Conservation (phyloP, 192 early-diverging fungal genomes). For the Coemansia erecta region DNA sequence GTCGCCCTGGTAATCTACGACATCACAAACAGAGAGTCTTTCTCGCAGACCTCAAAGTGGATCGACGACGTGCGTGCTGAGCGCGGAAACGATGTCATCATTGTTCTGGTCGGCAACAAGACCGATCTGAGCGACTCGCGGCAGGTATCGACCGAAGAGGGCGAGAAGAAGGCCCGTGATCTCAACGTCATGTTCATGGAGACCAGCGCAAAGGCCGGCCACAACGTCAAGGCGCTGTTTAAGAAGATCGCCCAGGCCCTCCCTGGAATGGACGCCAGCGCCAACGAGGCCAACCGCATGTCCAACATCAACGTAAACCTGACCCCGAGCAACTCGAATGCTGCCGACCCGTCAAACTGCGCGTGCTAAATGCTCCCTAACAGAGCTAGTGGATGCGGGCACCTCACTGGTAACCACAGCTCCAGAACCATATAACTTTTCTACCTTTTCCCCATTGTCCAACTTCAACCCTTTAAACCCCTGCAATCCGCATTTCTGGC, state of each 20-base stretch:
- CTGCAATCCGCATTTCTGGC: neutral
- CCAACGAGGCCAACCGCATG: conserved; percentile 53
- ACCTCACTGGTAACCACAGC: no score
- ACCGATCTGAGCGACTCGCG: conserved; percentile 95
- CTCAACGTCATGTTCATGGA: conserved; percentile 98
- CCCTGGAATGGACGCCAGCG: conserved; percentile 76
- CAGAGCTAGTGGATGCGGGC: no score
- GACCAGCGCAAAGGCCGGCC: conserved; percentile 97
- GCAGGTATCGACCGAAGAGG: conserved; percentile 94
- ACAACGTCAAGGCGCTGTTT: conserved; percentile 98
- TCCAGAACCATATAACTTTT: no score
- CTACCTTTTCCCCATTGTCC: no score
- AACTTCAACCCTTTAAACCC: neutral
- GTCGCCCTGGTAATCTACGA: conserved; percentile 98
- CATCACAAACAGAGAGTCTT: conserved; percentile 95
- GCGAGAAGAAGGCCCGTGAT: conserved; percentile 96
- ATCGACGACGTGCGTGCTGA: conserved; percentile 98
- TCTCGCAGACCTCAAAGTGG: conserved; percentile 97
- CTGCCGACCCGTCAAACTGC: conserved; percentile 52
- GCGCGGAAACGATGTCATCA: conserved; percentile 96
- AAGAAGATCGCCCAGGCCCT: conserved; percentile 87
- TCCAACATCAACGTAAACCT: conserved; percentile 59
- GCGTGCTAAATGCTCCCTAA: conserved; percentile 55
- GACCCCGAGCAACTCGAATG: conserved; percentile 46
- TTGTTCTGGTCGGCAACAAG: conserved; percentile 99